Conservation (phyloP, 805 yeast genomes). For the Metschnikowia henanensis region DNA sequence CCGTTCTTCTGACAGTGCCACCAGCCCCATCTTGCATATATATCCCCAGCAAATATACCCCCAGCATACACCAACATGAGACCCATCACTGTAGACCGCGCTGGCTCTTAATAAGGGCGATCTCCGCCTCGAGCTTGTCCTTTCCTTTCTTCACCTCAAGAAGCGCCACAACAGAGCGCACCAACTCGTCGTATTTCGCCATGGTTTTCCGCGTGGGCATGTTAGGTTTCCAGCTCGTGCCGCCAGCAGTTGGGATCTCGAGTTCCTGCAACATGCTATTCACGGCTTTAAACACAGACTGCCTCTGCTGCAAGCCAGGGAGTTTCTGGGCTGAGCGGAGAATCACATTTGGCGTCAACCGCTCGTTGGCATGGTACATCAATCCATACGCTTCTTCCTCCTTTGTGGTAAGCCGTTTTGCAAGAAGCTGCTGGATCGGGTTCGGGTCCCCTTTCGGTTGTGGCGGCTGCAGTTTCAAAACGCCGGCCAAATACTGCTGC, state of each 20-base stretch:
- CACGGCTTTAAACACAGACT: conserved; percentile 74
- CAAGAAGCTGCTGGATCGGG: conserved; percentile 44
- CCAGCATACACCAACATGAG: too few species aligned
- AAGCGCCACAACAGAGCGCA: conserved; percentile 66
- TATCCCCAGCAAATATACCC: too few species aligned
- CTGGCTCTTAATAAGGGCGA: conserved; percentile 42
- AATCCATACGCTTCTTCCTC: conserved; percentile 88
- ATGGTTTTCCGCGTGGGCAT: conserved; percentile 84
- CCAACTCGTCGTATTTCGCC: conserved; percentile 71
- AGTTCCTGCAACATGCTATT: conserved; percentile 73
- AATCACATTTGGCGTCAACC: conserved; percentile 75
- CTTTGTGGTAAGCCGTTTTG: conserved; percentile 61
- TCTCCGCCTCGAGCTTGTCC: conserved; percentile 85
- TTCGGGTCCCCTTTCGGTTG: conserved; percentile 35
- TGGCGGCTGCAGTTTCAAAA: conserved; percentile 35
- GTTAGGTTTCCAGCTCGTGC: conserved; percentile 63
- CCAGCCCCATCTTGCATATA: too few species aligned
- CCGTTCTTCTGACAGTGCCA: conserved; percentile 5
- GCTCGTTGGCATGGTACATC: conserved; percentile 67
- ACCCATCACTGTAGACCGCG: conserved; percentile 23
- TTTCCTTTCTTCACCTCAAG: conserved; percentile 83
- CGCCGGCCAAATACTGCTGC: conserved; percentile 41
- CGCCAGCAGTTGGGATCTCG: conserved; percentile 62
- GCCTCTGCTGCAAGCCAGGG: conserved; percentile 51
- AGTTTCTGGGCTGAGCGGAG: conserved; percentile 64